phyloP scores from a whole-genome alignment of 495 filamentous ascomycete species.

The Lindgomyces ingoldianus region DNA sequence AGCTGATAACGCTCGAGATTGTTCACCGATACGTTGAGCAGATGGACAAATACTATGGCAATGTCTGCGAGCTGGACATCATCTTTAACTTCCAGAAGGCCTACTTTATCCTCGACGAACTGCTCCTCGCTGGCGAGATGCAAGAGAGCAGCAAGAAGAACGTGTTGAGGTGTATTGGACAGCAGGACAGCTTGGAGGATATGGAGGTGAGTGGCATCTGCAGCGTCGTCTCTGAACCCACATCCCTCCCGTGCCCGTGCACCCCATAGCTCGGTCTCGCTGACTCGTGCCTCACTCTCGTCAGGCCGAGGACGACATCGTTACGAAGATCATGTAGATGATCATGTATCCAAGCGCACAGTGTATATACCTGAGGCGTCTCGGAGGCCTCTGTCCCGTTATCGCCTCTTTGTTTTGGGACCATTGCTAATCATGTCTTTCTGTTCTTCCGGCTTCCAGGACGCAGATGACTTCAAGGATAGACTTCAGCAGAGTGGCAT shows the following conservation, averaged over 20 bases:
- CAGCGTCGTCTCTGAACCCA: background rate
- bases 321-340: slow-evolving; percentile 88
- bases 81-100: slow-evolving; percentile 99
- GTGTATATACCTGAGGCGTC: slow-evolving; percentile 8
- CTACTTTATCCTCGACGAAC: slow-evolving; percentile 97
- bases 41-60: slow-evolving; percentile 99
- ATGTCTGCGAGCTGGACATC: slow-evolving; percentile 98
- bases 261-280: slow-evolving; percentile 54
- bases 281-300: slow-evolving; percentile 39
- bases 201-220: slow-evolving; percentile 78
- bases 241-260: background rate
- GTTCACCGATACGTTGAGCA: slow-evolving; percentile 99
- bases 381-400: background rate
- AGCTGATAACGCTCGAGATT: slow-evolving; percentile 96
- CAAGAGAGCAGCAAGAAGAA: slow-evolving; percentile 99
- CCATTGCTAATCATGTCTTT: slow-evolving; percentile 28
- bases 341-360: slow-evolving; percentile 3
- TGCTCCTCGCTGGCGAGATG: slow-evolving; percentile 92
- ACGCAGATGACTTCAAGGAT: slow-evolving; percentile 33
- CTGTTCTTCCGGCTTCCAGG: slow-evolving; percentile 32
- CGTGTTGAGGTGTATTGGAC: slow-evolving; percentile 87
- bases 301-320: slow-evolving; percentile 90
- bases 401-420: slow-evolving; percentile 2
- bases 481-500: slow-evolving; percentile 36
- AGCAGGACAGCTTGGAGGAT: slow-evolving; percentile 92